Evolutionary conservation across 768 basidiomycete species (phyloP).

Genomic region (Galerina sulciceps): DNA sequence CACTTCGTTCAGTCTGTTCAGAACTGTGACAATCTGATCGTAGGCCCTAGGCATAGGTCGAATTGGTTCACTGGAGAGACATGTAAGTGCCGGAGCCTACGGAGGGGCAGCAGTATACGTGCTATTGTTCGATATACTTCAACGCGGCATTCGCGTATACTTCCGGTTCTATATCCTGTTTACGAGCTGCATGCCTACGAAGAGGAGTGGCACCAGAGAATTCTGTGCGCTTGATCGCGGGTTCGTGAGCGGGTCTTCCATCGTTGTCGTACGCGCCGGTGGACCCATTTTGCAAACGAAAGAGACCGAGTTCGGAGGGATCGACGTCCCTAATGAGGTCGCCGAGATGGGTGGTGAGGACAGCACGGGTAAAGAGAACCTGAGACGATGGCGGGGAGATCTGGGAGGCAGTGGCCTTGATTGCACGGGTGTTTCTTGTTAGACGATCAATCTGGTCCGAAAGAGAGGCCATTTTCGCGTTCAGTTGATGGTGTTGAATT

Average conservation of each 20-base stretch:
- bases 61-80: conserved; percentile 36
- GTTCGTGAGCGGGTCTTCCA: conserved; percentile 28
- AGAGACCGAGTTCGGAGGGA: conserved; percentile 77
- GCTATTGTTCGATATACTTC: conserved; percentile 82
- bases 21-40: conserved; percentile 45
- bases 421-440: conserved; percentile 51
- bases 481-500: conserved; percentile 8
- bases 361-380: conserved; percentile 62
- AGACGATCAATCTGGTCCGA: conserved; percentile 74
- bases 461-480: conserved; percentile 52
- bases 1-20: conserved; percentile 41
- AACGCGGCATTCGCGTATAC: conserved; percentile 76
- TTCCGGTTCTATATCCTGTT: conserved; percentile 67
- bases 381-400: conserved; percentile 30
- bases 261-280: conserved; percentile 33
- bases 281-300: conserved; percentile 49
- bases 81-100: conserved; percentile 3
- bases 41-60: conserved; percentile 58
- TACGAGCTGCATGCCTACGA: conserved; percentile 43
- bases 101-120: conserved; percentile 29
- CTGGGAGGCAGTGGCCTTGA: conserved; percentile 46
- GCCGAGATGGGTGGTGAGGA: conserved; percentile 64
- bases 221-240: conserved; percentile 62
- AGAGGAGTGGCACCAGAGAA: conserved; percentile 77
- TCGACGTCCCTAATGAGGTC: conserved; percentile 84